A percentile compares a stretch with the other conserved stretches of the same genome.
Conservation (phyloP, 345 rosid species). For the Camelina hispida region DNA sequence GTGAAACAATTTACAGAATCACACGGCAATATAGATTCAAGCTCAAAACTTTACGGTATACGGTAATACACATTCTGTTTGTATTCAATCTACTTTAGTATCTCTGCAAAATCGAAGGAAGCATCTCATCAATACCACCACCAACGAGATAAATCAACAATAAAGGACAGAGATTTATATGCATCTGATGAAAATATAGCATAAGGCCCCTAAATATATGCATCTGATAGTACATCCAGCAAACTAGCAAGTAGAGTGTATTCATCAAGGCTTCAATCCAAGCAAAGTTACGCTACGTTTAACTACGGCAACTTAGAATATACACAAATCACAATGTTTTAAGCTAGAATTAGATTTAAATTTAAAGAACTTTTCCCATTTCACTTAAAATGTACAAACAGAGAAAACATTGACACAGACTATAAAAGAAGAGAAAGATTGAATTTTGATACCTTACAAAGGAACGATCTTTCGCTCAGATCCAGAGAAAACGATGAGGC, state of each 20-base stretch:
- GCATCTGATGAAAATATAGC: too few relatives aligned
- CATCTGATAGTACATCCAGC: not conserved
- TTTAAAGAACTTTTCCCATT: not conserved
- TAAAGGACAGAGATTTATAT: constrained; percentile 18
- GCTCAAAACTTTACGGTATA: constrained; percentile 59
- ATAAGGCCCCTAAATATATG: too few relatives aligned
- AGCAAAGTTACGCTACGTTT: not conserved
- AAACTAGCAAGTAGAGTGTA: constrained; percentile 19
- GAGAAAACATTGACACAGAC: constrained; percentile 3
- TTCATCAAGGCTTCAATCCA: constrained; percentile 3
- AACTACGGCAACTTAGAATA: not conserved
- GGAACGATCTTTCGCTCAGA: constrained; percentile 24
- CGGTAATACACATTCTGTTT: constrained; percentile 69
- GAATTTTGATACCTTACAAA: constrained; percentile 33
- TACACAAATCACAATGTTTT: constrained; percentile 15
- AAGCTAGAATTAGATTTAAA: not conserved
- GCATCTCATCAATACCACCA: constrained; percentile 35
- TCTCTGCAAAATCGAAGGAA: constrained; percentile 32
- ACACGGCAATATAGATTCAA: constrained; percentile 87
- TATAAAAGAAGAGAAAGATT: not conserved
- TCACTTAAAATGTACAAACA: not conserved
- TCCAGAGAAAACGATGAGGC: constrained; percentile 31
- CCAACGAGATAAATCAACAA: not conserved
- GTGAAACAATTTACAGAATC: constrained; percentile 60
- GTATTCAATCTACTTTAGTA: constrained; percentile 27